Percentiles rank a stretch among this genome's conserved stretches.
Conservation (phyloP, 805 yeast species). For the Saccharomycopsis sp. region DNA sequence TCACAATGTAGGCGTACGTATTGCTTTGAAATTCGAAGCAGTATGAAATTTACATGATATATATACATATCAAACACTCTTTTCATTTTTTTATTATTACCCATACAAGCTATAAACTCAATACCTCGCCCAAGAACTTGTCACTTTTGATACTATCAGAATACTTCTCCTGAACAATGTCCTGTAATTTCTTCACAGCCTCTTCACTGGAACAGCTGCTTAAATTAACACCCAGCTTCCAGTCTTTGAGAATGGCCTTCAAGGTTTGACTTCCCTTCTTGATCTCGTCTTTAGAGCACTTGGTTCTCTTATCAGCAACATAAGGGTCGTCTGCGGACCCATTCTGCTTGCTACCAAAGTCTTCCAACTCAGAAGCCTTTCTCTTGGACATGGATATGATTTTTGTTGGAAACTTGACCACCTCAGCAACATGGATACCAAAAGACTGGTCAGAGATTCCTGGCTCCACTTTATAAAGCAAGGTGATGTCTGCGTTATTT, state of each 20-base stretch:
- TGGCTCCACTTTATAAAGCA: slow-evolving; percentile 88
- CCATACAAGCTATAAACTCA: slow-evolving; percentile 28
- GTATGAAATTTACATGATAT: background rate
- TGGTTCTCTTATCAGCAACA: slow-evolving; percentile 42
- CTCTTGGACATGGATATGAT: slow-evolving; percentile 93
- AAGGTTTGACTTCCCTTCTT: slow-evolving; percentile 42
- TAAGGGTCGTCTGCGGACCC: slow-evolving; percentile 33
- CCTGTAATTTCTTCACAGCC: slow-evolving; percentile 35
- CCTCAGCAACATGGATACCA: slow-evolving; percentile 96
- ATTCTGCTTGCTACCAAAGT: slow-evolving; percentile 36
- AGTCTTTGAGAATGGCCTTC: slow-evolving; percentile 42
- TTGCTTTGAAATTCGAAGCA: no score
- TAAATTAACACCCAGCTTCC: slow-evolving; percentile 42
- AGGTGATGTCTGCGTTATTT: slow-evolving; percentile 56
- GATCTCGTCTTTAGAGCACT: slow-evolving; percentile 44
- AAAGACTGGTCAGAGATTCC: slow-evolving; percentile 96
- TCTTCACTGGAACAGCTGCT: slow-evolving; percentile 29
- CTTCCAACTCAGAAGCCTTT: slow-evolving; percentile 83
- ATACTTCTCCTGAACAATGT: slow-evolving; percentile 25
- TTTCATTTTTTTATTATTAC: background rate
- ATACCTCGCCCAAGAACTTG: slow-evolving; percentile 41
- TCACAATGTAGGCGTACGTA: no score
- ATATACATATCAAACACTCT: no score
- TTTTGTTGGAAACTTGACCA: slow-evolving; percentile 86
- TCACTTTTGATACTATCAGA: slow-evolving; percentile 28